Evolutionary conservation across 768 basidiomycete species (phyloP), one percentile per base, ranked within the genome.

Genomic region (Lactarius hatsudake): DNA sequence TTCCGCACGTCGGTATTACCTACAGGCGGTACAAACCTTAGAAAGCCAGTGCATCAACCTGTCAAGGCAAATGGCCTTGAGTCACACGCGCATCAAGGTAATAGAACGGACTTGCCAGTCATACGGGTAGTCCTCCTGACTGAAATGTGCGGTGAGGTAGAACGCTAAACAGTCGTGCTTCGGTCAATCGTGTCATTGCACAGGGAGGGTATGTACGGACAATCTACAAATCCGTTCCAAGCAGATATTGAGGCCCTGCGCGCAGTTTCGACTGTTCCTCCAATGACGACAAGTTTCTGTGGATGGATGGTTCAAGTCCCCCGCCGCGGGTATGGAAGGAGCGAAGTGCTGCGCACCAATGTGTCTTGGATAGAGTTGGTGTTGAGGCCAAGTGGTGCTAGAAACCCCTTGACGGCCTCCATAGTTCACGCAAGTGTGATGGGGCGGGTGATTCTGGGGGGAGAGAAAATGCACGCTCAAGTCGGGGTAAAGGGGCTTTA

Each of bases 31-130:
- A 69, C 76, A 69, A 64, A 87, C 91, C 84, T 93, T 94, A 28
- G 90, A 82, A 57, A 94, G 81, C 93, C 92, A 94, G 72, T 94
- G 90, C 90, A 93, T 91, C 71, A 93, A 76, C 91, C 90, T 92
- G 70, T n/a, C 65, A 61, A 64, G 57, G 51, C 36, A 28, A 42
- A 60, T 32, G 53, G 63, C 48, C 32, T 61, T 53, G 38, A 54
- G 62, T 62, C 58, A 45, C 64, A 71, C 53, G n/a, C 40, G 26
- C 34, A 23, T 67, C 28, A 45, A 17, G 58, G 48, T 23, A 26
- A 64, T 51, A 59, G 51, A 66, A 26, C 32, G 64, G 43, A 73
- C 74, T 55, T 75, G 91, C 91, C 91, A 93, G 74, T 93, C 91
- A 73, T 91, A 92, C 6, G 91, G 90, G 69, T 91, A 93, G 73